Evolutionary conservation across 2,329 filamentous ascomycete genomes (phyloP).

Genomic region (Cordyceps cicadae): DNA sequence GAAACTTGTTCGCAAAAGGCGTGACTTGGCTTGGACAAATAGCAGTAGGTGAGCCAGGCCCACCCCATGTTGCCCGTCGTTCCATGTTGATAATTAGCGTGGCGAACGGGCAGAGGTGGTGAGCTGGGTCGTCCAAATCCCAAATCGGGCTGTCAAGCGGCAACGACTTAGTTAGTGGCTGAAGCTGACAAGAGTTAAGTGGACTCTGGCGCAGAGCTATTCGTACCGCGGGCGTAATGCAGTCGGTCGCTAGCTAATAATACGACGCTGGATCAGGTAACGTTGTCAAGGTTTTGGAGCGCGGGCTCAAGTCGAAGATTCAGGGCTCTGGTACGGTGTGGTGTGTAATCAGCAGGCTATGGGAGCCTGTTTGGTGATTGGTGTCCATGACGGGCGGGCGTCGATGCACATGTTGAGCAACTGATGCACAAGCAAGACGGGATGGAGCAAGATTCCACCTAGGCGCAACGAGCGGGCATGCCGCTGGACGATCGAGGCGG

Average conservation of each 20-base stretch:
- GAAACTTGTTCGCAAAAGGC: neutral
- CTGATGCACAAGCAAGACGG: neutral
- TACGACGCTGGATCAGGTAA: neutral
- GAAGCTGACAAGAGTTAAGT: conserved; percentile 9
- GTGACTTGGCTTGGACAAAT: neutral
- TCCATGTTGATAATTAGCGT: neutral
- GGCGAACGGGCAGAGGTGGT: neutral
- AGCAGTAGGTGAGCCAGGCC: neutral
- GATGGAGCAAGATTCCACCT: conserved; percentile 5
- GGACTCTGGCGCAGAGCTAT: neutral
- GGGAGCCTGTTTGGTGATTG: neutral
- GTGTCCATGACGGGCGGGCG: neutral
- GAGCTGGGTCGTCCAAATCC: conserved; percentile 3
- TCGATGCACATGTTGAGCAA: neutral
- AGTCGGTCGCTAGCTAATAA: neutral
- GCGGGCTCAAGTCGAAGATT: neutral
- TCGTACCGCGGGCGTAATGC: neutral
- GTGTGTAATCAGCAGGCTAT: neutral
- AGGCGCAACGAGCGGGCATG: conserved; percentile 7
- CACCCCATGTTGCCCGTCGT: neutral
- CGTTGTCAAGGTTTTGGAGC: neutral
- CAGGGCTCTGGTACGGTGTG: neutral
- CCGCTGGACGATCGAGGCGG: conserved; percentile 7
- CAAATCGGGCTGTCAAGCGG: conserved; percentile 9
- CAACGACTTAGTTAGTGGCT: conserved; percentile 2